Percentiles rank a stretch among this genome's conserved stretches.
These are phyloP conservation scores for Acephala macrosclerotiorum DNA, from an alignment of 2,329 filamentous ascomycete species.

Conservation along the genomic window DNA sequence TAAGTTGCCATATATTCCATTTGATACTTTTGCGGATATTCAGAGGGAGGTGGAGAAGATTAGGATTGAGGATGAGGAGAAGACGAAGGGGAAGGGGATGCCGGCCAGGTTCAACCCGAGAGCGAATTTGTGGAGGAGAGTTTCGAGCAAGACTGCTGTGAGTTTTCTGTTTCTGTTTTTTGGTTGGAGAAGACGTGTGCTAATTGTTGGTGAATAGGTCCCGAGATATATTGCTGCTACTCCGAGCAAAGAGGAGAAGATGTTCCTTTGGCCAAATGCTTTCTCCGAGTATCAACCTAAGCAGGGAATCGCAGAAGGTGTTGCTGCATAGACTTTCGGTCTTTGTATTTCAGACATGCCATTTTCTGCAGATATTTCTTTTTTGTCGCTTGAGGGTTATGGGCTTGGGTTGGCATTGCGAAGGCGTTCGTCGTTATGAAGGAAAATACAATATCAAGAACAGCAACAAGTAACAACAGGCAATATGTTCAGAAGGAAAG, in stretches of 20 bases:
- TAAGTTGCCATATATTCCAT: conserved; percentile 64
- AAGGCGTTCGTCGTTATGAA: conserved; percentile 17
- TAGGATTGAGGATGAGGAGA: conserved; percentile 63
- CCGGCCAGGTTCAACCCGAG: conserved; percentile 71
- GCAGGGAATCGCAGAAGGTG: conserved; percentile 30
- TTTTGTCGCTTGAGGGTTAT: not conserved
- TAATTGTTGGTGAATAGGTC: conserved; percentile 37
- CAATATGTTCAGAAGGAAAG: not conserved
- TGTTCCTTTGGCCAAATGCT: conserved; percentile 68
- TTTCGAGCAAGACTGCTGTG: conserved; percentile 62
- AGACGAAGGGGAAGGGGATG: conserved; percentile 65
- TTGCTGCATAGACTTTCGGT: conserved; percentile 31
- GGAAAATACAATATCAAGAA: not conserved
- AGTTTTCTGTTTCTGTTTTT: conserved; percentile 18
- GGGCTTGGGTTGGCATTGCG: conserved; percentile 12
- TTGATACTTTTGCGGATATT: conserved; percentile 72
- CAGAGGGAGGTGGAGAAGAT: conserved; percentile 66
- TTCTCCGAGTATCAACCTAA: conserved; percentile 53
- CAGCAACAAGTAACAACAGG: not conserved
- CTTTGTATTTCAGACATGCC: not conserved
- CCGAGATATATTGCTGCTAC: conserved; percentile 58
- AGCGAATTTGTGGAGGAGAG: conserved; percentile 72
- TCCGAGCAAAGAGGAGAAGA: conserved; percentile 64
- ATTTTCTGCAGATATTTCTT: not conserved
- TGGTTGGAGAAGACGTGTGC: not conserved